Evolutionary conservation across 192 early-diverging fungal genomes (phyloP).

Genomic region (Linnemannia hyalina): DNA sequence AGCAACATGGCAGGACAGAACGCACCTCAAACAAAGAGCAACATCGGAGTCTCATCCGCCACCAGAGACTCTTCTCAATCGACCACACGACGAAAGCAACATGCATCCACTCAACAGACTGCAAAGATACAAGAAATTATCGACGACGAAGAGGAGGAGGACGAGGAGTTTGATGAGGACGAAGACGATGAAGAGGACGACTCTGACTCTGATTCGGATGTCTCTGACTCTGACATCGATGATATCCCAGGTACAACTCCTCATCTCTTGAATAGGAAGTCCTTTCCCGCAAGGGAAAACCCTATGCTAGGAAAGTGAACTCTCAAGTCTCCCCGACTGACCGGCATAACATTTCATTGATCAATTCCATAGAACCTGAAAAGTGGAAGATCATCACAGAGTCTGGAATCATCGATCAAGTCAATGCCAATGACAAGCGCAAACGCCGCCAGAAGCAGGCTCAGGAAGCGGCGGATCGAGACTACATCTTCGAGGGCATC

Average conservation of each 20-base stretch:
- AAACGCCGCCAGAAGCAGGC: constrained; percentile 7
- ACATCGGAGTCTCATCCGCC: constrained; percentile 29
- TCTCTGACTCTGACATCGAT: constrained; percentile 36
- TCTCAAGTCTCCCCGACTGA: background rate
- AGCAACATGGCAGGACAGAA: constrained; percentile 29
- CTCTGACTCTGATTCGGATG: background rate
- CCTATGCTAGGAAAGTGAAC: background rate
- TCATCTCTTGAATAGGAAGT: background rate
- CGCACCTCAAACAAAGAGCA: constrained; percentile 9
- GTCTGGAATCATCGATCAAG: constrained; percentile 39
- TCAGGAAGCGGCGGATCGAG: constrained; percentile 13
- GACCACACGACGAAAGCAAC: constrained; percentile 7
- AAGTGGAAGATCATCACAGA: constrained; percentile 53
- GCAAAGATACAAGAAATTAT: constrained; percentile 27
- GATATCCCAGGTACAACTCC: constrained; percentile 37
- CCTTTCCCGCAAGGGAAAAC: background rate
- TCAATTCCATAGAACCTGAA: constrained; percentile 29
- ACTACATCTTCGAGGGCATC: constrained; percentile 55
- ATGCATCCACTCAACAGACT: constrained; percentile 1
- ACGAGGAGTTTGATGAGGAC: constrained; percentile 2
- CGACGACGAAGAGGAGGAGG: constrained; percentile 17
- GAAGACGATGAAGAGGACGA: constrained; percentile 16
- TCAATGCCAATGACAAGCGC: background rate
- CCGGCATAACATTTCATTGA: background rate
- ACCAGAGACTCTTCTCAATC: constrained; percentile 20